Base-by-base conservation (phyloP, 805 yeast genomes). In the Teunomyces stri region DNA sequence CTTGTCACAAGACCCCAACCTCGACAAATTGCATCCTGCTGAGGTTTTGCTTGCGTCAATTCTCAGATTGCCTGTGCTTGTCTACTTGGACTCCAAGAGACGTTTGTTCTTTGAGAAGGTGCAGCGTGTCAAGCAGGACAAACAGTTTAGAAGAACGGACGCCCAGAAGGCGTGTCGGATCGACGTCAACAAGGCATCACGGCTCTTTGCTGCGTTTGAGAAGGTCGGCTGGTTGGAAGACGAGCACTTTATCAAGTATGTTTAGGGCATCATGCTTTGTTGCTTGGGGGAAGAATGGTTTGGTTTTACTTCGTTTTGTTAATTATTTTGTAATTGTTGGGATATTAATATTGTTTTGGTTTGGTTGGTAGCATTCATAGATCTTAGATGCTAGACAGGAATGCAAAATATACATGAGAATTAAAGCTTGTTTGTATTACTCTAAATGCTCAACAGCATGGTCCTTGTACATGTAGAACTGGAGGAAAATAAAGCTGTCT, bases 111-210 rank as follows among this genome's bases (percentile, higher is more conserved):
- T 83, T 49, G 98, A 92, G 65, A 92, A 90, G 70, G 94, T 91
- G 28, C 82, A 81, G 55, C 80, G 96, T 44, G 67, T 83, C 57
- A 81, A 80, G 56, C 70, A 74, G 43, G 85, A 84, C 25, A 73
- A 83, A 61, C 92, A 94, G 22, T 92, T 92, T 70, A 84, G 97
- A 69, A 84, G 97, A 69, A 94, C 98, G 0, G 99, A 92, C 68
- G 96, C 97, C 6, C 98, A 92, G 69, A 94, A 94, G 73, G 97
- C 97, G 5, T 92, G 98, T 66, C 81, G 96, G 53, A 91, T 94
- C 55, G 98, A 94, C 66, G 98, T 92, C 39, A 94, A 94, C 68
- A 94, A 94, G 67, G 97, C 97, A 1, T 85, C 95, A 42, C 79
- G 97, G 55, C 73, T 92, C 46, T 92, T 81, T 70, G 95, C 92